phyloP scores from a whole-genome alignment of 345 rosid genomes.

The Acer negundo region DNA sequence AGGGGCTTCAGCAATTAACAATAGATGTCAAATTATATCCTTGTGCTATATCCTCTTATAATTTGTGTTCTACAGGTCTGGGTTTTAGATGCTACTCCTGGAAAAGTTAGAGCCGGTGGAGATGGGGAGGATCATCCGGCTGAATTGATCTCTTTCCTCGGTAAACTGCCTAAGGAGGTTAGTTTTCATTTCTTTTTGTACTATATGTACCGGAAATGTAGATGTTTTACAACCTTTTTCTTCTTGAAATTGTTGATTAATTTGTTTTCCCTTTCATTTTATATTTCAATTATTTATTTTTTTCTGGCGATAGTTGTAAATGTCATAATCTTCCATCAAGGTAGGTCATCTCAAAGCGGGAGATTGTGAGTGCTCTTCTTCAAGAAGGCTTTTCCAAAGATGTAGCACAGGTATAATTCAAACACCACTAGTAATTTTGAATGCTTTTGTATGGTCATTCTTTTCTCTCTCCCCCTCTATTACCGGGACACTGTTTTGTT shows the following conservation, averaged over 20 bases:
- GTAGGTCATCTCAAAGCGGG: constrained; percentile 62
- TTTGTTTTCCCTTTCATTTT: not conserved
- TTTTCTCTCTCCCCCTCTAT: not conserved
- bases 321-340: constrained; percentile 24
- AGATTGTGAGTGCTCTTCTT: constrained; percentile 46
- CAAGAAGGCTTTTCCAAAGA: constrained; percentile 61
- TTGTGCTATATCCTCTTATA: not conserved
- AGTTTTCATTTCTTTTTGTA: constrained; percentile 8
- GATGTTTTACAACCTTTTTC: not conserved
- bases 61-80: constrained; percentile 56
- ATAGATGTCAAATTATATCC: too few relatives aligned
- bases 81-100: constrained; percentile 98
- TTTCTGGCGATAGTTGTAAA: constrained; percentile 12
- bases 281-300: not conserved
- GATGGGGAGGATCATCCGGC: constrained; percentile 93
- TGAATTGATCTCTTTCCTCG: constrained; percentile 73
- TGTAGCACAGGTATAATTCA: constrained; percentile 60
- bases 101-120: constrained; percentile 85
- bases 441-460: not conserved
- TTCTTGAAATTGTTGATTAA: not conserved
- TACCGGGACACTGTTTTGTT: not conserved
- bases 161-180: constrained; percentile 72
- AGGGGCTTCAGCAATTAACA: not conserved
- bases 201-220: not conserved
- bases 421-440: not conserved